phyloP scores from a whole-genome alignment of 2,329 filamentous ascomycete genomes.

The Penicillium sp. region DNA sequence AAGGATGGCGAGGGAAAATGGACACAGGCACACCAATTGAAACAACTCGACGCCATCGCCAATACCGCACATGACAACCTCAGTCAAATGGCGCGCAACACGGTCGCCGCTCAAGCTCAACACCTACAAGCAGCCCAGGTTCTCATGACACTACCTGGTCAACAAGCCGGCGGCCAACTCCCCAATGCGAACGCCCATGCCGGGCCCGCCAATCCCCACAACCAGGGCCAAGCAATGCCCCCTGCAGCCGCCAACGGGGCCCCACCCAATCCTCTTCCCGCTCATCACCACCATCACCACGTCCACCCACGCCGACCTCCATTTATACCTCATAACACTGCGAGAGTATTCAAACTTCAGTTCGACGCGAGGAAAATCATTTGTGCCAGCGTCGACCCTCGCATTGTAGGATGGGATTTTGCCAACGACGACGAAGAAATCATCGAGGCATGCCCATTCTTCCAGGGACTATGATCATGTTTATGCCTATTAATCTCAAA shows the following conservation, averaged over 20 bases:
- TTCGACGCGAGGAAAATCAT: slow-evolving; percentile 93
- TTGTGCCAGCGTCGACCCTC: slow-evolving; percentile 87
- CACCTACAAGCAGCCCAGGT: slow-evolving; percentile 22
- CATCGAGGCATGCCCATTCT: slow-evolving; percentile 75
- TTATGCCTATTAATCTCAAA: neutral
- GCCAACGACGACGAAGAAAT: slow-evolving; percentile 81
- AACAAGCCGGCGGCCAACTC: slow-evolving; percentile 4
- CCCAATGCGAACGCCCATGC: neutral
- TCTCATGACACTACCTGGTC: slow-evolving; percentile 9
- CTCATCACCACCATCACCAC: slow-evolving; percentile 21
- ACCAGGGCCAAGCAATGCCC: neutral
- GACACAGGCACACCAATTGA: slow-evolving; percentile 73
- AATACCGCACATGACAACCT: slow-evolving; percentile 31
- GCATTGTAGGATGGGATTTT: slow-evolving; percentile 98
- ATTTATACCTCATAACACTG: slow-evolving; percentile 42
- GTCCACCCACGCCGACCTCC: slow-evolving; percentile 23
- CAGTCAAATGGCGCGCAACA: slow-evolving; percentile 17
- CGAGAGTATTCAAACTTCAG: slow-evolving; percentile 90
- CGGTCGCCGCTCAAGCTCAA: slow-evolving; percentile 23
- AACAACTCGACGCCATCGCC: slow-evolving; percentile 59
- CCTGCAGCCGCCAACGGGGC: slow-evolving; percentile 1
- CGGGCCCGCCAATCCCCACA: slow-evolving; percentile 1
- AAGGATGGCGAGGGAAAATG: slow-evolving; percentile 82
- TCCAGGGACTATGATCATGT: slow-evolving; percentile 52
- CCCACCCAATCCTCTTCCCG: slow-evolving; percentile 1